Evolutionary conservation across 768 basidiomycete species (phyloP), one percentile per base, ranked within the genome.

Genomic region (Lanmaoa pseudosensibilis): DNA sequence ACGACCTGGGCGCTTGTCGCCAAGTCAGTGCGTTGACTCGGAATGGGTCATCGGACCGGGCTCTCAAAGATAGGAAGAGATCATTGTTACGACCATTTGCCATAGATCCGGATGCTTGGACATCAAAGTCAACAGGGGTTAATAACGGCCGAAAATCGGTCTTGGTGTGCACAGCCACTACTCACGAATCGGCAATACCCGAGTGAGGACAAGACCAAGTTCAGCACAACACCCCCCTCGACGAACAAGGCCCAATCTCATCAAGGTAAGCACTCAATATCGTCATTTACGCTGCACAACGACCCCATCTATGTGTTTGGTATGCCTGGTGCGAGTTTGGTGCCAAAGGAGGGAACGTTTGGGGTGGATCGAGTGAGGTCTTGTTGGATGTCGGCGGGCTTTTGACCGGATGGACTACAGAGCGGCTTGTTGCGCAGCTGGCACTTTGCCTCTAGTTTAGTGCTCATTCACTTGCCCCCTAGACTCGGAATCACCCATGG

Each of bases 401-500:
- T 27, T 27, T 27, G 27, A 27, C 27, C 27, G 27, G 27, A 27
- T 27, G 27, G 15, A 25, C 33, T 11, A 19, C 44, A 27, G 27
- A 27, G 11, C 16, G 41, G 16, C 50, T 46, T 32, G 39, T 52
- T 27, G 54, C 9, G 52, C 43, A 34, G 36, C 36, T 32, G 45
- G 23, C 27, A 9, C 33, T 11, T 37, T 15, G 0, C n/a, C 12
- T 5, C 23, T 7, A n/a, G n/a, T 36, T 7, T 50, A 21, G 23
- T 56, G 44, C 57, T 68, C 21, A 61, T 39, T 25, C 13, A 8
- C 8, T 18, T 48, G 30, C 13, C 18, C 41, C 10, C 19, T 41
- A 69, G 65, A 63, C 61, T 38, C 16, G 34, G 21, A 41, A 58
- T 40, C 37, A 54, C n/a, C 33, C 74, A 88, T 89, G 87, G 83